Base-by-base conservation (phyloP, 1,284 basidiomycete species). In the Malassezia vespertilionis region DNA sequence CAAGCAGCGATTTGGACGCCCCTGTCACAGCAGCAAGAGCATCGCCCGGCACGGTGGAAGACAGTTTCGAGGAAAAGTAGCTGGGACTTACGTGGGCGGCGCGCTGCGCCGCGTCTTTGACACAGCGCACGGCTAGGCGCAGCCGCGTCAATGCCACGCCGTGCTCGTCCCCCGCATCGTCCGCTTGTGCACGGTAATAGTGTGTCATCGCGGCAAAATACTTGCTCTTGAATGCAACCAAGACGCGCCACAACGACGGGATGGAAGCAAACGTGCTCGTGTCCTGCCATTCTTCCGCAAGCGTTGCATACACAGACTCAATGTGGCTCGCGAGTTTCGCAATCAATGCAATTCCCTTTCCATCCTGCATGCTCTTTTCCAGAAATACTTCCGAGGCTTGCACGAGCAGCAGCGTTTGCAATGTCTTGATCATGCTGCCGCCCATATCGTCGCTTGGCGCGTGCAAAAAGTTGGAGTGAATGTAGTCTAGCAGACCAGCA, bases 391-490 rank as follows among this genome's bases (percentile, higher is more conserved):
- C 93, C 1, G 86, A 87, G 0, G 91, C 89, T 72, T 97, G 91
- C 0, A 87, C 87, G 14, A 90, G 77, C 70, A 87, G 85, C 56
- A 93, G 62, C 18, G 80, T 81, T 12, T 88, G 82, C 24, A 96
- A 76, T 55, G 91, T 85, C 72, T 91, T 90, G 75, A 97, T 79
- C 40, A 97, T 86, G 48, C 96, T 90, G 22, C 87, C 79, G 68
- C 83, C 84, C 44, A 97, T 79, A 73, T 97, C 93, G 1, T 87
- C 93, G n/a, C 86, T 90, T 0, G 93, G 93, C 0, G 93, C 93
- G 66, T 97, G 93, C 0, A 97, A 75, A 72, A 99, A 97, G 77
- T 97, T 97, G 72, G 97, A 91, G 74, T 96, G 96, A 77, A 99
- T 91, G 71, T 97, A 97, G 9, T 83, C 87, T 63, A 96, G 80